Percentiles rank a stretch among this genome's conserved stretches.
Evolutionary conservation across 352 stramenopile species (phyloP).

Genomic region (Phytophthora idaei): DNA sequence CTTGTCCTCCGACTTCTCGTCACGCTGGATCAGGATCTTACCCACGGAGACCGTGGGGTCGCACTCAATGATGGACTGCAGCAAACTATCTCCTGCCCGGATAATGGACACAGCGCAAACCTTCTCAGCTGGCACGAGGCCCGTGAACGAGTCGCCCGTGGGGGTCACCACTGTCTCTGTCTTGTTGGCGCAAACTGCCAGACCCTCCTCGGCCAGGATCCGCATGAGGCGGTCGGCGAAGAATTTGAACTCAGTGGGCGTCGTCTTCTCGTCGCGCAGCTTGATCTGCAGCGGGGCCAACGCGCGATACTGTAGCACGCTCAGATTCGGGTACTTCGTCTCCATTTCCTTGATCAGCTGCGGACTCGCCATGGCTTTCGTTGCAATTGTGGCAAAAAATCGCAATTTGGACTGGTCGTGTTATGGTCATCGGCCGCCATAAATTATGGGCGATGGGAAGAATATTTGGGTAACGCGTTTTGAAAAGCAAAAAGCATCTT

Average conservation of each 20-base stretch:
- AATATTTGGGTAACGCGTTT: constrained; percentile 6
- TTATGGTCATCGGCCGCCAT: constrained; percentile 4
- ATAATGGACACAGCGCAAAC: constrained; percentile 95
- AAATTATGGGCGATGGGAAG: constrained; percentile 16
- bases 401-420: constrained; percentile 22
- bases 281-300: constrained; percentile 74
- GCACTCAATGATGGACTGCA: constrained; percentile 91
- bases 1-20: constrained; percentile 91
- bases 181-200: constrained; percentile 66
- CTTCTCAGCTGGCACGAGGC: constrained; percentile 55
- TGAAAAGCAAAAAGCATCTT: not conserved
- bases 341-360: constrained; percentile 59
- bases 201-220: constrained; percentile 74
- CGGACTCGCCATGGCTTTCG: constrained; percentile 45
- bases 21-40: constrained; percentile 98
- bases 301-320: constrained; percentile 70
- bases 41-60: constrained; percentile 88
- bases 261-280: constrained; percentile 69
- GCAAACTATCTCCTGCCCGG: constrained; percentile 88
- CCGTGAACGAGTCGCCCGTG: constrained; percentile 67
- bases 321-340: constrained; percentile 63
- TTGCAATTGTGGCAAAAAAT: constrained; percentile 4
- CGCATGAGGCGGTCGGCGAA: constrained; percentile 83
- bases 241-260: constrained; percentile 79
- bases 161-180: constrained; percentile 67